A percentile compares a stretch with the other conserved stretches of the same genome.
Conservation (phyloP, 2,329 filamentous ascomycete genomes). For the Boeremia lycopersici region DNA sequence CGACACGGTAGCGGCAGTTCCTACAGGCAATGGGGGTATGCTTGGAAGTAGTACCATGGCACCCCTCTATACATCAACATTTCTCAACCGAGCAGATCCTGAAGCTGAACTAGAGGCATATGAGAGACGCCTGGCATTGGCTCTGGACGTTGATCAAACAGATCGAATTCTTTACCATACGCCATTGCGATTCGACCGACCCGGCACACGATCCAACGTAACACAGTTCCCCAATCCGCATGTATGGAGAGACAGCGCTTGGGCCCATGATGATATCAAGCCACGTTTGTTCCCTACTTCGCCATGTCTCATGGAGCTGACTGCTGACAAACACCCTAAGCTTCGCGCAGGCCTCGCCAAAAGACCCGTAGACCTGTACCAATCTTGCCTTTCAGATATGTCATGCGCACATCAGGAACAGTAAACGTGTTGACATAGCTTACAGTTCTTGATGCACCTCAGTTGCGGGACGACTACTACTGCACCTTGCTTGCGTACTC, state of each 20-base stretch:
- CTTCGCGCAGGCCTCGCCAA: conserved; percentile 33
- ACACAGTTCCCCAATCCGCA: conserved; percentile 21
- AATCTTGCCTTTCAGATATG: conserved; percentile 77
- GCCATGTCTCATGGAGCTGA: conserved; percentile 18
- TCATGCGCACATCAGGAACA: conserved; percentile 16
- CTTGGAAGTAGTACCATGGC: conserved; percentile 76
- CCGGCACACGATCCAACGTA: conserved; percentile 9
- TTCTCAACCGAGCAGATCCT: conserved; percentile 56
- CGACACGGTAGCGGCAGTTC: conserved; percentile 56
- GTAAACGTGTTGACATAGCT: conserved; percentile 38
- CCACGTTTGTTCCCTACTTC: conserved; percentile 39
- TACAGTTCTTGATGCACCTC: conserved; percentile 84
- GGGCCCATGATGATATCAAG: conserved; percentile 43
- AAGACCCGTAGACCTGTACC: conserved; percentile 59
- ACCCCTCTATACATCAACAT: conserved; percentile 65
- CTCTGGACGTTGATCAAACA: conserved; percentile 77
- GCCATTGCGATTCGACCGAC: conserved; percentile 6
- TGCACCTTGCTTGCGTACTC: conserved; percentile 91
- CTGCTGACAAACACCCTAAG: conserved; percentile 21
- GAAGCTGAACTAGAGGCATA: conserved; percentile 72
- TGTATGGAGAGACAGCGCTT: conserved; percentile 51
- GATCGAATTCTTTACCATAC: conserved; percentile 64
- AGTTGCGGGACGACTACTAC: conserved; percentile 93
- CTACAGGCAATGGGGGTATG: conserved; percentile 68
- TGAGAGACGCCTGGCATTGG: conserved; percentile 75